phyloP scores from a whole-genome alignment of 225 moss, liverwort and hornwort species.

The Bryum argenteum region DNA sequence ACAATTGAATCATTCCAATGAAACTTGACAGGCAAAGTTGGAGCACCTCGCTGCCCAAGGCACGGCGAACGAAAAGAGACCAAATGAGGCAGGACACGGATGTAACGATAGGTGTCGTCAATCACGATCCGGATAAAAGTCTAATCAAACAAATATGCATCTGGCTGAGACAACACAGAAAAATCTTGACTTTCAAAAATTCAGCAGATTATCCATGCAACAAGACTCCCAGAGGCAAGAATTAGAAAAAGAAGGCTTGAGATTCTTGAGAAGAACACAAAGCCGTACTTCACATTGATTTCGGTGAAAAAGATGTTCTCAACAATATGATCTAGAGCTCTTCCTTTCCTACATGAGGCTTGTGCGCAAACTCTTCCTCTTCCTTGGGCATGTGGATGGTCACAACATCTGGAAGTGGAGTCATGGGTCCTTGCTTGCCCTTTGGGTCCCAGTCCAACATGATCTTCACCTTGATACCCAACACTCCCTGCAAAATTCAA shows the following conservation, averaged over 20 bases:
- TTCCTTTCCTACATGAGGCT: conserved; percentile 56
- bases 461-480: conserved; percentile 57
- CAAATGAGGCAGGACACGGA: background rate
- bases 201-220: background rate
- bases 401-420: conserved; percentile 45
- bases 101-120: background rate
- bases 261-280: conserved; percentile 23
- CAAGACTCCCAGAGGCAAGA: background rate
- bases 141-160: background rate
- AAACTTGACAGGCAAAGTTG: background rate
- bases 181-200: background rate
- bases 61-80: background rate
- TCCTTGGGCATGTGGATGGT: conserved; percentile 48
- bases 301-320: conserved; percentile 8
- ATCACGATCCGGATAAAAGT: background rate
- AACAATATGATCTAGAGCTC: conserved; percentile 25
- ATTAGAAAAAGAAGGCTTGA: background rate
- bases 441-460: conserved; percentile 52
- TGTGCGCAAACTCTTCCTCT: conserved; percentile 34
- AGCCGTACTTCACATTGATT: conserved; percentile 27
- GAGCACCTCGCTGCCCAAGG: background rate
- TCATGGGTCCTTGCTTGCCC: conserved; percentile 52
- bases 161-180: background rate
- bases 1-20: background rate
- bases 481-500: conserved; percentile 55